These are phyloP conservation scores for Fallopia convolvulus DNA, from an alignment of 148 eudicot genomes.

Conservation along the genomic window DNA sequence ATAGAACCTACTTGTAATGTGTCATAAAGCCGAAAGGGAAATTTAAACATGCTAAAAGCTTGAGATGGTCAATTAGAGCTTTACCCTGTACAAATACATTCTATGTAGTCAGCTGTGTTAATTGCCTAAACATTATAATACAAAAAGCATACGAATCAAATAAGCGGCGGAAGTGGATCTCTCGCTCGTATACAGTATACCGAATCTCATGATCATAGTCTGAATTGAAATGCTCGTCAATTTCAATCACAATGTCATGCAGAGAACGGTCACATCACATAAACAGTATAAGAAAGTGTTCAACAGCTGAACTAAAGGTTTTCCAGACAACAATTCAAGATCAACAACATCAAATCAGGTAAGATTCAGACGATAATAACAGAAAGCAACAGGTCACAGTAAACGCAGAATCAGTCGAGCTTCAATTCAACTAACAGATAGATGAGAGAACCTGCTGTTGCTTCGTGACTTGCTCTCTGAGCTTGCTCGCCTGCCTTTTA, in stretches of 20 bases:
- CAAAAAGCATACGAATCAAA: not conserved
- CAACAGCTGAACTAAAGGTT: not conserved
- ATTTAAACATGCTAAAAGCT: not conserved
- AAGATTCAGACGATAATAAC: not conserved
- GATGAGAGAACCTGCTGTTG: constrained; percentile 61
- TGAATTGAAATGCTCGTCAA: not conserved
- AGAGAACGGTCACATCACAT: not conserved
- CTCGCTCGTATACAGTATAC: not conserved
- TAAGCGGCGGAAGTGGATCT: not conserved
- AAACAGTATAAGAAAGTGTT: not conserved
- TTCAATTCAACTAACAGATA: not conserved
- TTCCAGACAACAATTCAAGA: not conserved
- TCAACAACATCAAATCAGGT: not conserved
- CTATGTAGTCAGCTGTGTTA: not conserved
- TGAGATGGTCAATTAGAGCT: not conserved
- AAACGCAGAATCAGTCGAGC: not conserved
- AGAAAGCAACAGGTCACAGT: not conserved
- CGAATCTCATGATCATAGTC: not conserved
- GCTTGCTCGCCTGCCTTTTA: constrained; percentile 77
- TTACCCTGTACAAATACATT: not conserved
- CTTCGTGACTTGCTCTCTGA: constrained; percentile 80
- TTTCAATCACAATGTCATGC: not conserved
- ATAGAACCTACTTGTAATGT: not conserved
- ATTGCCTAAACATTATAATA: not conserved
- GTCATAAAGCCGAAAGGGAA: not conserved